These are phyloP conservation scores for Diplodia seriata DNA, from an alignment of 2,329 filamentous ascomycete species.

Conservation along the genomic window DNA sequence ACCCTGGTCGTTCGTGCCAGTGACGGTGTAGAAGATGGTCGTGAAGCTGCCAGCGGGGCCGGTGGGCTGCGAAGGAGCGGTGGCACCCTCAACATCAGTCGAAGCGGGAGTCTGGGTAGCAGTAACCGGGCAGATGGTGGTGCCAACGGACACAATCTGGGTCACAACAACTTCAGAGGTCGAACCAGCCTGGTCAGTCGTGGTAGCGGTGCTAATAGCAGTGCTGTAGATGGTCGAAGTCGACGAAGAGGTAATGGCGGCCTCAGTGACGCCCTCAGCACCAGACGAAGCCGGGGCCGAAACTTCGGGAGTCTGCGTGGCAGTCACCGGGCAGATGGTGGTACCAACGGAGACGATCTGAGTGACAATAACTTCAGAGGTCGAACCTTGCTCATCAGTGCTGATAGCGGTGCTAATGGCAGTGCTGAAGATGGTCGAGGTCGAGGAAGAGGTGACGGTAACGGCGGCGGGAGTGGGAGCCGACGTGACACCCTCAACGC, in stretches of 20 bases:
- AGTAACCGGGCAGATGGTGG: constrained; percentile 34
- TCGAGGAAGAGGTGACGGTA: not conserved
- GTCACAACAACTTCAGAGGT: constrained; percentile 31
- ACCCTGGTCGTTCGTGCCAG: not conserved
- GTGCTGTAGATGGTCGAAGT: constrained; percentile 24
- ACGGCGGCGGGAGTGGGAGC: no score
- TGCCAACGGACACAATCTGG: constrained; percentile 12
- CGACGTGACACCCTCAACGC: no score
- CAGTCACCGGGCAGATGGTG: constrained; percentile 24
- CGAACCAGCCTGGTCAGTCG: constrained; percentile 16
- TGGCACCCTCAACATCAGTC: constrained; percentile 1
- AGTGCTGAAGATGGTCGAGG: constrained; percentile 10
- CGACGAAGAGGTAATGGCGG: constrained; percentile 51
- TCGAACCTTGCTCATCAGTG: constrained; percentile 13
- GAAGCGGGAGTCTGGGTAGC: constrained; percentile 32
- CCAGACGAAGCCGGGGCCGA: not conserved
- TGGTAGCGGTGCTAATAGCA: not conserved
- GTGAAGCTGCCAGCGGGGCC: constrained; percentile 6
- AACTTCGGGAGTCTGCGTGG: constrained; percentile 9
- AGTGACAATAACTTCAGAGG: constrained; percentile 16
- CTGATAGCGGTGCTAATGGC: not conserved
- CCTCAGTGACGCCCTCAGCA: constrained; percentile 9
- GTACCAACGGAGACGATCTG: constrained; percentile 51
- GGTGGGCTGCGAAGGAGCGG: not conserved
- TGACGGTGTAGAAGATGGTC: constrained; percentile 17